Conservation (phyloP, 805 yeast species). For the Clavispora phyllophila region DNA sequence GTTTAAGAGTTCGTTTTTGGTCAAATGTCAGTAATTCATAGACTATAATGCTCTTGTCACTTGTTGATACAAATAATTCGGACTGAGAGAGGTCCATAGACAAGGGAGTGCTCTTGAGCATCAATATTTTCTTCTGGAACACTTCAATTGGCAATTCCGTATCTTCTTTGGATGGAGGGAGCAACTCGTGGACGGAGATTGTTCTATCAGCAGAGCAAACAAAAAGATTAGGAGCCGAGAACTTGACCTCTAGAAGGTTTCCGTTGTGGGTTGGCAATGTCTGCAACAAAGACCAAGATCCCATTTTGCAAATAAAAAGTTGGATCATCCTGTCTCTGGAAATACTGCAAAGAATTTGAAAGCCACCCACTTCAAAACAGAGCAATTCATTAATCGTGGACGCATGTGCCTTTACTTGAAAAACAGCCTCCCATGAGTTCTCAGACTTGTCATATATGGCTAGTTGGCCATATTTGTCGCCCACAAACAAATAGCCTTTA, state of each 20-base stretch:
- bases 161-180: conserved; percentile 11
- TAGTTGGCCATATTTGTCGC: conserved; percentile 47
- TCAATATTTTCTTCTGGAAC: conserved; percentile 41
- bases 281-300: conserved; percentile 49
- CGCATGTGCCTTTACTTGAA: conserved; percentile 44
- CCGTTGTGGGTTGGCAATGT: conserved; percentile 59
- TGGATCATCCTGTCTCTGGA: conserved; percentile 65
- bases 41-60: conserved; percentile 44
- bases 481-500: conserved; percentile 29
- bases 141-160: conserved; percentile 9
- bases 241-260: conserved; percentile 38
- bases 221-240: conserved; percentile 29
- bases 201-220: conserved; percentile 63
- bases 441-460: conserved; percentile 21
- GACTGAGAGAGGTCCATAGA: conserved; percentile 30
- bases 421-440: conserved; percentile 14
- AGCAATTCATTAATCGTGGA: conserved; percentile 45
- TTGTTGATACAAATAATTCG: conserved; percentile 47
- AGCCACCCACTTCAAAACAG: conserved; percentile 23
- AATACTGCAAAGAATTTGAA: conserved; percentile 39
- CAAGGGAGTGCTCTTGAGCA: conserved; percentile 49
- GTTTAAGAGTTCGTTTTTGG: conserved; percentile 33
- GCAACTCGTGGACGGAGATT: conserved; percentile 46
- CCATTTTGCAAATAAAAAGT: conserved; percentile 30
- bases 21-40: conserved; percentile 35